Evolutionary conservation across 495 filamentous ascomycete genomes (phyloP).

Genomic region (Penicillium riverlandense): DNA sequence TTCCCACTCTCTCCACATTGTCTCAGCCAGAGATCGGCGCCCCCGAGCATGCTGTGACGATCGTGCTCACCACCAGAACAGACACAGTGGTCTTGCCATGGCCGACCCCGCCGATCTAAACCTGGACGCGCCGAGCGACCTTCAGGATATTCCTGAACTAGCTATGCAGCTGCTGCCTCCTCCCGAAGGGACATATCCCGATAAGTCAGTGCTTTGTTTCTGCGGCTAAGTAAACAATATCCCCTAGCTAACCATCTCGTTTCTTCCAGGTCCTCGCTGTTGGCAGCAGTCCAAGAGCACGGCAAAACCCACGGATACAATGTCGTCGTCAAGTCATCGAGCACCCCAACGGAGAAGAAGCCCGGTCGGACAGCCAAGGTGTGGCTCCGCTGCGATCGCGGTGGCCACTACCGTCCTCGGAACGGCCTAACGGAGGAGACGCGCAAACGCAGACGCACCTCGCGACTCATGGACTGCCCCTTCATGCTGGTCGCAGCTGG

Average conservation of each 20-base stretch:
- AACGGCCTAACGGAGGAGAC: constrained; percentile 45
- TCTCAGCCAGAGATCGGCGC: background rate
- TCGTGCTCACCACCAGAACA: constrained; percentile 8
- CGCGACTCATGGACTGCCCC: constrained; percentile 41
- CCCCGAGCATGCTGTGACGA: constrained; percentile 11
- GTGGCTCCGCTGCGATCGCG: constrained; percentile 44
- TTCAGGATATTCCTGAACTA: constrained; percentile 42
- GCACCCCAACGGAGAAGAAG: constrained; percentile 41
- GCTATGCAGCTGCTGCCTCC: constrained; percentile 38
- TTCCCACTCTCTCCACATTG: constrained; percentile 3
- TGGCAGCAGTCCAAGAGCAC: constrained; percentile 37
- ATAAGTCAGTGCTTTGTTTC: constrained; percentile 26
- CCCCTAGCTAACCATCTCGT: background rate
- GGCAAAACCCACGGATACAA: constrained; percentile 42
- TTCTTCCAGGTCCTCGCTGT: constrained; percentile 24
- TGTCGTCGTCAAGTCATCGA: constrained; percentile 43
- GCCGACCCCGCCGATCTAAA: constrained; percentile 38
- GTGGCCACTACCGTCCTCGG: constrained; percentile 42
- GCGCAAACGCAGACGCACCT: constrained; percentile 38
- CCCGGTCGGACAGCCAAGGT: constrained; percentile 40
- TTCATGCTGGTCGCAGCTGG: constrained; percentile 42
- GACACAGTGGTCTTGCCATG: constrained; percentile 17
- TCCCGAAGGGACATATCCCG: constrained; percentile 38
- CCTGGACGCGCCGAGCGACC: constrained; percentile 41
- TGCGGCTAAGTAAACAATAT: too few species aligned